Conservation (phyloP, 2,329 filamentous ascomycete species). For the Arachnopeziza araneosa region DNA sequence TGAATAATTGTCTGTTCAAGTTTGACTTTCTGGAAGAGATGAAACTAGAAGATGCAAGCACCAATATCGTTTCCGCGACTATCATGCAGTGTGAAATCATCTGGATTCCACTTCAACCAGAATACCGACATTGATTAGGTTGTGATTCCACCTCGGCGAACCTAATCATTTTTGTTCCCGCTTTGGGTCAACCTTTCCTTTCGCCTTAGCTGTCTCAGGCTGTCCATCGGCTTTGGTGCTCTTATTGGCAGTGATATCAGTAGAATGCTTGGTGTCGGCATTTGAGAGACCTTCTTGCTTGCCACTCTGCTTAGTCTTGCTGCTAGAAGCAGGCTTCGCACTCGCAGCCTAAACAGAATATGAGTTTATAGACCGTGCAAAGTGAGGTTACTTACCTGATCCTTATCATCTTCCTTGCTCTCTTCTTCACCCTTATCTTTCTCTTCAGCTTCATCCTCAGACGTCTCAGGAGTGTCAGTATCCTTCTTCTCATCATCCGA, state of each 20-base stretch:
- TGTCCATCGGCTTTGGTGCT: conserved; percentile 53
- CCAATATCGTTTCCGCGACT: not conserved
- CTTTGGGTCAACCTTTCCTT: conserved; percentile 40
- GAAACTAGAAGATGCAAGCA: not conserved
- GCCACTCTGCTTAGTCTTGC: conserved; percentile 38
- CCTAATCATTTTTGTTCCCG: conserved; percentile 22
- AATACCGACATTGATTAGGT: not conserved
- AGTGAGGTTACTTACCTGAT: not conserved
- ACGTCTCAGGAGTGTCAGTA: conserved; percentile 27
- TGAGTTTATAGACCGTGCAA: not conserved
- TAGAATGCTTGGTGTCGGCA: conserved; percentile 45
- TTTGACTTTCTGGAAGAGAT: not conserved
- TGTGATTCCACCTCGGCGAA: not conserved
- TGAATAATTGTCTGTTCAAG: not conserved
- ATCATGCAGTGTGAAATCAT: not conserved
- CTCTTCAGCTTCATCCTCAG: conserved; percentile 26
- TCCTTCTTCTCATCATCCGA: conserved; percentile 26
- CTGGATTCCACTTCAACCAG: not conserved
- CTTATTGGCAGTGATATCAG: conserved; percentile 39
- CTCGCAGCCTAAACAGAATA: conserved; percentile 14
- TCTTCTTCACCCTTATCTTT: conserved; percentile 1
- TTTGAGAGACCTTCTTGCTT: conserved; percentile 51
- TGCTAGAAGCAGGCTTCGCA: conserved; percentile 26
- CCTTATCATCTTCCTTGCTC: conserved; percentile 22
- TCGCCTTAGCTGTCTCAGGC: conserved; percentile 48